phyloP scores from a whole-genome alignment of 257 asterid genomes.

The Oldenlandia corymbosa region DNA sequence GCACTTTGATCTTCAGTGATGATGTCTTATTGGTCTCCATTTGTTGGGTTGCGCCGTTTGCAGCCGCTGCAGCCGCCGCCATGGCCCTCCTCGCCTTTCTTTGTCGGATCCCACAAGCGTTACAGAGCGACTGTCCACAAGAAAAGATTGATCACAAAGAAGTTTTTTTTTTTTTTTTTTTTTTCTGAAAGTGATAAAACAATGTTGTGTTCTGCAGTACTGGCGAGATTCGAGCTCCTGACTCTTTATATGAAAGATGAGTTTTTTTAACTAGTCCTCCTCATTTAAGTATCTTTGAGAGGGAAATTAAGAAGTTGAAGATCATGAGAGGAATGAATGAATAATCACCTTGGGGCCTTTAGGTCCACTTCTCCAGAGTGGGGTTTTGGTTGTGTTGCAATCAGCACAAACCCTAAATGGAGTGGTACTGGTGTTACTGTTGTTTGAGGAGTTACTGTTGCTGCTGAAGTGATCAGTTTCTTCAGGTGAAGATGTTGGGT shows the following conservation, averaged over 20 bases:
- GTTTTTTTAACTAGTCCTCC: too few species aligned
- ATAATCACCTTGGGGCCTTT: constrained; percentile 82
- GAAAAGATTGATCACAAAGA: not conserved
- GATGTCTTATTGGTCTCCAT: constrained; percentile 21
- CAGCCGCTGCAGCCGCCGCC: constrained; percentile 50
- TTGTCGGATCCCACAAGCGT: constrained; percentile 93
- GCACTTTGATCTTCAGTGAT: constrained; percentile 47
- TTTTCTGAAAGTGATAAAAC: too few species aligned
- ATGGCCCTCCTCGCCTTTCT: constrained; percentile 88
- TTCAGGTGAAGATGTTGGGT: constrained; percentile 35
- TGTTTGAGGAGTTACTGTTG: constrained; percentile 54
- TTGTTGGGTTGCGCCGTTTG: constrained; percentile 16
- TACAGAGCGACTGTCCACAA: constrained; percentile 64
- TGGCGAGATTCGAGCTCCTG: too few species aligned
- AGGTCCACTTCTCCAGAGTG: constrained; percentile 99
- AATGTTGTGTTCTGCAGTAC: too few species aligned
- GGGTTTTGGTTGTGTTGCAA: constrained; percentile 93
- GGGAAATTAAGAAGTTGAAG: not conserved
- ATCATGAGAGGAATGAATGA: not conserved
- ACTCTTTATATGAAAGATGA: too few species aligned
- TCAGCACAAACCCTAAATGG: constrained; percentile 96
- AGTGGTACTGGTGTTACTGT: constrained; percentile 21
- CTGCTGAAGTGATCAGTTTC: constrained; percentile 46
- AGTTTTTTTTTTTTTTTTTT: too few species aligned
- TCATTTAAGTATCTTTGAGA: too few species aligned